phyloP scores from a whole-genome alignment of 495 filamentous ascomycete species.

The Aspergillus incahuasiensis region DNA sequence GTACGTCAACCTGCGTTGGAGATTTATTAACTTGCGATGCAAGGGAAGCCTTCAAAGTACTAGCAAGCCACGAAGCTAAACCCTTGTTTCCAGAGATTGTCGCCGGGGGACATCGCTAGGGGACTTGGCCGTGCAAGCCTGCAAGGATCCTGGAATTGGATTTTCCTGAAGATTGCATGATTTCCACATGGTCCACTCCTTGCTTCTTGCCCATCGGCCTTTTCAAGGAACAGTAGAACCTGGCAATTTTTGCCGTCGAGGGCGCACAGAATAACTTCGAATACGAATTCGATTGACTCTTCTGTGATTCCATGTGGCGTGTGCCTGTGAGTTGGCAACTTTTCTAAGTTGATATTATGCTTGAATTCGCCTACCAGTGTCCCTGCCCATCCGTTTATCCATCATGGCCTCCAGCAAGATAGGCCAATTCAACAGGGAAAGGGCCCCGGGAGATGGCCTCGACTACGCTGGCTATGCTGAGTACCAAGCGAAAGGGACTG shows the following conservation, averaged over 20 bases:
- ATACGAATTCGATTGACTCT: not conserved
- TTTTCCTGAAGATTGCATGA: not conserved
- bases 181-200: conserved; percentile 13
- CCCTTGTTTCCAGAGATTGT: not conserved
- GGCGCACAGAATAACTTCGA: not conserved
- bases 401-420: conserved; percentile 13
- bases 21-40: not conserved
- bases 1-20: no score
- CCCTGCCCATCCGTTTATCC: not conserved
- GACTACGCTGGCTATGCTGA: conserved; percentile 21
- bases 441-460: conserved; percentile 15
- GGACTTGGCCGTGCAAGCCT: not conserved
- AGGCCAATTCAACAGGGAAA: conserved; percentile 2
- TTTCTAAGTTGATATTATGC: not conserved
- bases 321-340: not conserved
- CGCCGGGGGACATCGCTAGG: not conserved
- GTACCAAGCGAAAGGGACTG: conserved; percentile 24
- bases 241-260: not conserved
- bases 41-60: not conserved
- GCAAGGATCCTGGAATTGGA: not conserved
- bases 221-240: not conserved
- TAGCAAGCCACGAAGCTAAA: conserved; percentile 1
- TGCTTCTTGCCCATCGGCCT: not conserved
- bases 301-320: not conserved
- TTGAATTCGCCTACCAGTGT: not conserved